A percentile compares a stretch with the other conserved stretches of the same genome.
Evolutionary conservation across 164 flowering plant species (phyloP).

Genomic region (Santalum album): DNA sequence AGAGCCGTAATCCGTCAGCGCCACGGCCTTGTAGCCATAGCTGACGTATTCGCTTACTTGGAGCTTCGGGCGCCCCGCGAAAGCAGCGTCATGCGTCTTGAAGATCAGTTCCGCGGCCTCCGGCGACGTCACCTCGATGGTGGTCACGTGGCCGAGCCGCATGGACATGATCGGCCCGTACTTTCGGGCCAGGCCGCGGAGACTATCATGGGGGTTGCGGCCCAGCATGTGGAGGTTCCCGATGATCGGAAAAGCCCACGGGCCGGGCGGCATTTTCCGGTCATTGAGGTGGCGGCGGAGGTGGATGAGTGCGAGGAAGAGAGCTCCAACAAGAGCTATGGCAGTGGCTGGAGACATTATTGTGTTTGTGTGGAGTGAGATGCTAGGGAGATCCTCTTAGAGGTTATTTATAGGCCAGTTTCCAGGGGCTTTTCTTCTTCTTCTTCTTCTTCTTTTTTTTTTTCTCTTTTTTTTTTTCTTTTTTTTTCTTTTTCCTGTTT

Average conservation of each 20-base stretch:
- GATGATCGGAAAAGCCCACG: conserved; percentile 16
- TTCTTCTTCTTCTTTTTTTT: too few species aligned
- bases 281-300: too few species aligned
- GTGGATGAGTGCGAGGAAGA: too few species aligned
- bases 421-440: too few species aligned
- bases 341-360: too few species aligned
- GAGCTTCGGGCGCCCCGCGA: conserved; percentile 8
- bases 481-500: too few species aligned
- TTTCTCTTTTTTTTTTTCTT: too few species aligned
- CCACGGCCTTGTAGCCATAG: neutral
- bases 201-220: conserved; percentile 10
- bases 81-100: conserved; percentile 4
- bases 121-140: conserved; percentile 15
- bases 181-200: conserved; percentile 10
- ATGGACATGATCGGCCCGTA: conserved; percentile 20
- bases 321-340: too few species aligned
- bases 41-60: neutral
- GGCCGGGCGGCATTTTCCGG: conserved; percentile 16
- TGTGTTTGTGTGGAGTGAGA: too few species aligned
- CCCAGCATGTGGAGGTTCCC: conserved; percentile 25
- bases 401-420: too few species aligned
- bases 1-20: neutral
- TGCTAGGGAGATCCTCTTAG: too few species aligned
- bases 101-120: conserved; percentile 14
- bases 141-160: conserved; percentile 14